phyloP scores from a whole-genome alignment of 306 rosid species.

The Ormosia semicastrata region DNA sequence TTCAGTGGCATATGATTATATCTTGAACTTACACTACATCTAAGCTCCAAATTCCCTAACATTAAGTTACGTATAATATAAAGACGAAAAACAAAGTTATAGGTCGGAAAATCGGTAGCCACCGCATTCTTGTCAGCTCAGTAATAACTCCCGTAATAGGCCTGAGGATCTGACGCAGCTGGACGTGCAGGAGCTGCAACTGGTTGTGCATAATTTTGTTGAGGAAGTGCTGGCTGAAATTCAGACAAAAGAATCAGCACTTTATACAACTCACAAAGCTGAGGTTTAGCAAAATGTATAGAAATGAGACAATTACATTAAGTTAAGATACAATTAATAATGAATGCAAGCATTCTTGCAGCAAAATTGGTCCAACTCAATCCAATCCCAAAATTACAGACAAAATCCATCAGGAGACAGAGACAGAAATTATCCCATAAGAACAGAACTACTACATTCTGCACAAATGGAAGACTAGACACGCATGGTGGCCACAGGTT shows the following conservation, averaged over 20 bases:
- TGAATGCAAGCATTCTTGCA: not conserved
- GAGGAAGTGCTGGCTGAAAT: constrained; percentile 60
- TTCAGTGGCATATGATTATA: too few species aligned
- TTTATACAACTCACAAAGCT: too few species aligned
- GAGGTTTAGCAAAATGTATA: not conserved
- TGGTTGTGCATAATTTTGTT: constrained; percentile 74
- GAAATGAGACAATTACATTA: not conserved
- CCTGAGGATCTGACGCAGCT: constrained; percentile 78
- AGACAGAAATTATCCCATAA: too few species aligned
- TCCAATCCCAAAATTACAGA: not conserved
- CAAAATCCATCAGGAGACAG: too few species aligned
- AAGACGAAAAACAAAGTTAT: too few species aligned
- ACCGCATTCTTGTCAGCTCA: constrained; percentile 34
- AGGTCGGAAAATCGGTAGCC: constrained; percentile 26
- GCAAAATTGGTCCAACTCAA: not conserved
- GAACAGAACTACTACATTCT: too few species aligned
- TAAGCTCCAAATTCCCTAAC: too few species aligned
- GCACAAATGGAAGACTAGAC: not conserved
- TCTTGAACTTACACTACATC: too few species aligned
- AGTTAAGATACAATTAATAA: not conserved
- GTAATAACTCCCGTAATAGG: constrained; percentile 79
- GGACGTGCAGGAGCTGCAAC: constrained; percentile 63
- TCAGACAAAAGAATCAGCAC: not conserved
- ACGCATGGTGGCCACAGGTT: not conserved
- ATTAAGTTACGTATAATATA: too few species aligned